Evolutionary conservation across 768 basidiomycete species (phyloP).

Genomic region (Rhizopogon roseolus): DNA sequence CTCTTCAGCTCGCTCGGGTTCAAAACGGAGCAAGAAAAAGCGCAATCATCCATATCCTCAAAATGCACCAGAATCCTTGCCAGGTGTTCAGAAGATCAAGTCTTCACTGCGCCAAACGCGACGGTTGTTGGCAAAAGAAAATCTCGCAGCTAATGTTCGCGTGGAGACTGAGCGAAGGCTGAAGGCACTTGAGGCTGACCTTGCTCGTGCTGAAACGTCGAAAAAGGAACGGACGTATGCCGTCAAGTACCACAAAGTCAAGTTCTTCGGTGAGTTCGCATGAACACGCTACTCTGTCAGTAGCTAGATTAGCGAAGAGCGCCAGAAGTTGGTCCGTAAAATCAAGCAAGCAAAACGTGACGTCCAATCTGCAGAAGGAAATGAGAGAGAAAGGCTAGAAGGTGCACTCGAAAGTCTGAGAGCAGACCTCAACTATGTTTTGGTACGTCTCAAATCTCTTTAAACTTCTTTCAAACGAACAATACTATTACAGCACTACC

Average conservation of each 20-base stretch:
- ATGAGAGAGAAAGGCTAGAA: conserved; percentile 38
- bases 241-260: conserved; percentile 80
- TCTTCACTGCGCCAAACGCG: conserved; percentile 78
- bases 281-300: not conserved
- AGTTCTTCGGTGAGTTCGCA: conserved; percentile 77
- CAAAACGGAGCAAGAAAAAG: conserved; percentile 5
- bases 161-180: conserved; percentile 77
- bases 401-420: conserved; percentile 55
- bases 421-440: conserved; percentile 87
- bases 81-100: conserved; percentile 86
- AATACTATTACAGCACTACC: conserved; percentile 59
- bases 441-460: conserved; percentile 39
- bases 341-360: conserved; percentile 64
- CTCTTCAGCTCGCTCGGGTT: not conserved
- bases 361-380: conserved; percentile 32
- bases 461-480: not conserved
- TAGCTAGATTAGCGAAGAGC: conserved; percentile 45
- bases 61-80: conserved; percentile 22
- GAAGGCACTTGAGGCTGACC: conserved; percentile 69
- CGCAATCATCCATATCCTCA: conserved; percentile 11
- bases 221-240: conserved; percentile 73
- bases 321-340: conserved; percentile 80
- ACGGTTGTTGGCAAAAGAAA: conserved; percentile 81
- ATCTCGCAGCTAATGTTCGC: conserved; percentile 78
- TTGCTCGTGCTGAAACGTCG: conserved; percentile 55